Evolutionary conservation across 768 basidiomycete genomes (phyloP), one percentile per base, ranked within the genome.

Genomic region (Candolleomyces efflorescens): DNA sequence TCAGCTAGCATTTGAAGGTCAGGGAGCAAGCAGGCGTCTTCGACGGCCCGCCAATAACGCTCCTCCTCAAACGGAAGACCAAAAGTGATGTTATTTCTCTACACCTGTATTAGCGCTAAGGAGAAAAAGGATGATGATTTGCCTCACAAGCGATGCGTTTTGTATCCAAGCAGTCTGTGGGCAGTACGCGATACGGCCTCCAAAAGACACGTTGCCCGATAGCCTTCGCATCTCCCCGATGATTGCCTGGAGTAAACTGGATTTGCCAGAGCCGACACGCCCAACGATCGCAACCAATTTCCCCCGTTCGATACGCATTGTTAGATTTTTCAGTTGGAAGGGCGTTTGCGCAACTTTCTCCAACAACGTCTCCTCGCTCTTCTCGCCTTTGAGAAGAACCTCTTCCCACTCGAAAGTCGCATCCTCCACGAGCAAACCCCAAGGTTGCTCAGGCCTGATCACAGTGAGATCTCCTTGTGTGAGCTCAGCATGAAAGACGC

Each of bases 101-200:
- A 24, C 37, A 37, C 24, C 58, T 43, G 41, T 13, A 23, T 57
- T 4, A 50, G 24, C 47, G 15, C 44, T 39, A 48, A 3, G 6
- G 13, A 53, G 11, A 26, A 59, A 27, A 47, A 17, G 20, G 32
- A 10, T 13, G 24, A 47, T 5, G 15, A 15, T 15, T 9, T 18
- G 3, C 37, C 80, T 51, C 54, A 85, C 85, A 65, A 86, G 63
- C 4, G 82, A 76, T 0, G 82, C 81, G 65, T 89, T 89, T 67
- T 88, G 86, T 49, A 91, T 89, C 88, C 88, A 91, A 0, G 87
- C 85, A 0, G 80, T 82, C 69, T 91, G 89, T 15, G 87, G 78
- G 64, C 85, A 87, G 65, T 89, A 91, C 5, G 81, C 86, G 10
- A 89, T 76, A 13, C 73, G 70, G 0, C 88, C 87, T 6, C 88